Evolutionary conservation across 1,284 basidiomycete genomes (phyloP).

Genomic region (Sanghuangporus weigelae): DNA sequence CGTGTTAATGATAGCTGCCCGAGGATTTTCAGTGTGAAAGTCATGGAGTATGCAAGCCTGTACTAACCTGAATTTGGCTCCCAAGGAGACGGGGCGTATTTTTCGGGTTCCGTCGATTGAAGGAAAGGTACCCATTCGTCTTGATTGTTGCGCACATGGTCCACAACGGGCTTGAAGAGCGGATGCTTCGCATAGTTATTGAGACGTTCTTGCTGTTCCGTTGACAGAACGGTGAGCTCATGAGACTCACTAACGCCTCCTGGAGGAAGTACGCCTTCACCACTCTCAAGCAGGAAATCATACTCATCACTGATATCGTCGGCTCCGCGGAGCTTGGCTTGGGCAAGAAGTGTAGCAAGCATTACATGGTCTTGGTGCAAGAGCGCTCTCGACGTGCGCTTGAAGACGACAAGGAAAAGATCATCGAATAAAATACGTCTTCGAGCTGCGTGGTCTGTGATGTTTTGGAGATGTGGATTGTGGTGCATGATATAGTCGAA

Average conservation of each 20-base stretch:
- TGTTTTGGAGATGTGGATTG: constrained; percentile 82
- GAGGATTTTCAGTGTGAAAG: constrained; percentile 18
- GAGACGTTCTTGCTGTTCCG: constrained; percentile 68
- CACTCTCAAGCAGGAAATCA: constrained; percentile 87
- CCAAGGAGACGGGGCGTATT: constrained; percentile 73
- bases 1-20: constrained; percentile 62
- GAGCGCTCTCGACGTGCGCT: constrained; percentile 86
- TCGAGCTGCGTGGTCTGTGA: constrained; percentile 71
- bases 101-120: constrained; percentile 66
- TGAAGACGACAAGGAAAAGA: constrained; percentile 88
- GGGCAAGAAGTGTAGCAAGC: constrained; percentile 86
- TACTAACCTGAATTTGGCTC: constrained; percentile 64
- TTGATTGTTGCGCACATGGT: constrained; percentile 60
- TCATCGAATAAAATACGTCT: constrained; percentile 86
- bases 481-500: constrained; percentile 93
- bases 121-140: constrained; percentile 79
- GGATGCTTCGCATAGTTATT: constrained; percentile 62
- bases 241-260: constrained; percentile 35
- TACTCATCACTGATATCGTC: constrained; percentile 83
- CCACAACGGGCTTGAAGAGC: constrained; percentile 75
- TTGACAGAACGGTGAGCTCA: constrained; percentile 39
- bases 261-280: constrained; percentile 46
- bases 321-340: constrained; percentile 79
- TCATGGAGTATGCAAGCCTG: background rate
- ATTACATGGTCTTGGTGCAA: constrained; percentile 91